Evolutionary conservation across 2,329 filamentous ascomycete species (phyloP).

Genomic region (Aspergillus sp.): DNA sequence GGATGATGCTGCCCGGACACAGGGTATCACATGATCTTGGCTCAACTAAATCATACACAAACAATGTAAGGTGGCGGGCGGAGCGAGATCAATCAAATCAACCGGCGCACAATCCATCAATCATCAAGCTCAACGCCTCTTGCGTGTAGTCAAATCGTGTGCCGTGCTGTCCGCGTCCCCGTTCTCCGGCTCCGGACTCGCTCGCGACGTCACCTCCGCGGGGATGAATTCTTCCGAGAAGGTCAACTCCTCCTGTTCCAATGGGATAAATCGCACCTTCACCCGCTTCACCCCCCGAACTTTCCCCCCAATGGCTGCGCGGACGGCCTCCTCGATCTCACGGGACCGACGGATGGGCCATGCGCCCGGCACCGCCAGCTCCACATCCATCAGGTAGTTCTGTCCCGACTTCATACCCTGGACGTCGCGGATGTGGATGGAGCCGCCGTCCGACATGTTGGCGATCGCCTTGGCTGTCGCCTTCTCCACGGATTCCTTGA

Average conservation of each 20-base stretch:
- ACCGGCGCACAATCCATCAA: background rate
- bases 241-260: conserved; percentile 55
- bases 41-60: no score
- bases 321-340: conserved; percentile 68
- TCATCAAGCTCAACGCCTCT: conserved; percentile 18
- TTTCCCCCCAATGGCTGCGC: conserved; percentile 68
- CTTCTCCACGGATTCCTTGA: conserved; percentile 68
- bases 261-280: conserved; percentile 76
- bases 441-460: conserved; percentile 51
- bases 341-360: conserved; percentile 73
- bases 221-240: conserved; percentile 78
- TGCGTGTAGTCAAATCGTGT: conserved; percentile 17
- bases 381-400: conserved; percentile 90
- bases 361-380: conserved; percentile 71
- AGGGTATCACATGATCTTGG: conserved; percentile 13
- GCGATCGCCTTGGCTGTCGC: conserved; percentile 61
- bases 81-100: background rate
- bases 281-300: conserved; percentile 83
- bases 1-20: background rate
- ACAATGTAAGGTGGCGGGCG: no score
- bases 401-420: conserved; percentile 94
- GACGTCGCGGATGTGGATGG: conserved; percentile 71
- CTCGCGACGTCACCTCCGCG: conserved; percentile 57
- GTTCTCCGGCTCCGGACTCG: conserved; percentile 61
- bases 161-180: conserved; percentile 40